Evolutionary conservation across 1,284 basidiomycete genomes (phyloP).

Genomic region (Tetrapyrgos nigripes): DNA sequence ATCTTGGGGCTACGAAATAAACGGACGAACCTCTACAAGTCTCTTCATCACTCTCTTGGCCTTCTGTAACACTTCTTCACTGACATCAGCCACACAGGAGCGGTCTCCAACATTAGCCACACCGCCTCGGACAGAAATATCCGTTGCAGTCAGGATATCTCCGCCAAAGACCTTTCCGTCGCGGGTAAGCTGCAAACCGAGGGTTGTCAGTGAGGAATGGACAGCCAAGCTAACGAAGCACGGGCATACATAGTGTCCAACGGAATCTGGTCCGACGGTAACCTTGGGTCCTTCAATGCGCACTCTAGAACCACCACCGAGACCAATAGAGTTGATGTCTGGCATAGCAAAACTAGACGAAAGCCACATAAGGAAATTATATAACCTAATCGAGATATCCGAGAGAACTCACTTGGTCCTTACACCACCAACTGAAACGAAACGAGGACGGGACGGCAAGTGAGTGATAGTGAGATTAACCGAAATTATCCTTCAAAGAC

Average conservation of each 20-base stretch:
- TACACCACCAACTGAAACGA: slow-evolving; percentile 14
- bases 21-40: slow-evolving; percentile 44
- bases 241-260: slow-evolving; percentile 48
- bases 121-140: slow-evolving; percentile 51
- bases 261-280: slow-evolving; percentile 62
- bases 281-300: slow-evolving; percentile 36
- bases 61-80: slow-evolving; percentile 30
- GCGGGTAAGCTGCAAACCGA: slow-evolving; percentile 15
- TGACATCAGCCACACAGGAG: slow-evolving; percentile 33
- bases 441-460: too few relatives aligned
- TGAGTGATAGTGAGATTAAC: too few relatives aligned
- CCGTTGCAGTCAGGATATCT: slow-evolving; percentile 53
- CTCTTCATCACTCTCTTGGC: slow-evolving; percentile 45
- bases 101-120: slow-evolving; percentile 44
- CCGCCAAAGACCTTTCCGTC: slow-evolving; percentile 59
- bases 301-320: slow-evolving; percentile 57
- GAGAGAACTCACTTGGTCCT: slow-evolving; percentile 19
- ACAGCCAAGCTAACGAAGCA: neutral
- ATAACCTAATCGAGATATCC: neutral
- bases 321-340: slow-evolving; percentile 54
- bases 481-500: too few relatives aligned
- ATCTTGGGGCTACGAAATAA: neutral
- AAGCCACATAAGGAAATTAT: neutral
- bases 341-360: slow-evolving; percentile 53
- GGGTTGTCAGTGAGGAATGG: slow-evolving; percentile 28